phyloP scores from a whole-genome alignment of 1,284 basidiomycete genomes.

The Ceratobasidium sp. region DNA sequence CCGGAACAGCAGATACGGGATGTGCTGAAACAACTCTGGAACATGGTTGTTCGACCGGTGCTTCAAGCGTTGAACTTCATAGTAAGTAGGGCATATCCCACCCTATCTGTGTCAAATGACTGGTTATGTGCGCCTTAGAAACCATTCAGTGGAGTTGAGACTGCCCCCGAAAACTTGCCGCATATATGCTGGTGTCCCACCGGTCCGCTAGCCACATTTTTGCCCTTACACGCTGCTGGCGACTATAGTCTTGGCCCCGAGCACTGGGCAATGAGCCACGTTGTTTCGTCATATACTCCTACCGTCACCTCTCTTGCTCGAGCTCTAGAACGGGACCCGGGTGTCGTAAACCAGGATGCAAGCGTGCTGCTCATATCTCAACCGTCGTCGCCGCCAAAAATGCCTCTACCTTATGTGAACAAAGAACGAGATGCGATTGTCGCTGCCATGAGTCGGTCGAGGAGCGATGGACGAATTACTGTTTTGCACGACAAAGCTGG shows the following conservation, averaged over 20 bases:
- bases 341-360: neutral
- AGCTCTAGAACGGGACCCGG: neutral
- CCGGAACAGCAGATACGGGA: neutral
- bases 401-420: neutral
- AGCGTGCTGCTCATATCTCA: conserved; percentile 18
- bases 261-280: conserved; percentile 10
- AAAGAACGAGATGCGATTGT: no score
- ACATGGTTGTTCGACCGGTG: neutral
- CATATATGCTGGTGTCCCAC: conserved; percentile 18
- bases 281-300: conserved; percentile 31
- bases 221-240: conserved; percentile 34
- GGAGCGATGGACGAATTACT: no score
- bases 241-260: conserved; percentile 4
- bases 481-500: no score
- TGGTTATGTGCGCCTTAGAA: neutral
- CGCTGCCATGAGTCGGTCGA: no score
- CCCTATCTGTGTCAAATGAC: neutral
- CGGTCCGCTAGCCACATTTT: conserved; percentile 11
- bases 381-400: conserved; percentile 9
- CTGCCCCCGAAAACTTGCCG: neutral
- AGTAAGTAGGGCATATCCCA: neutral
- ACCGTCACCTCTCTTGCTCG: conserved; percentile 2
- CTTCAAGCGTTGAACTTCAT: neutral
- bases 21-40: neutral
- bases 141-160: neutral